Percentiles rank a stretch among this genome's conserved stretches.
phyloP scores from a whole-genome alignment of 2,329 filamentous ascomycete genomes.

The Diplodia intermedia region DNA sequence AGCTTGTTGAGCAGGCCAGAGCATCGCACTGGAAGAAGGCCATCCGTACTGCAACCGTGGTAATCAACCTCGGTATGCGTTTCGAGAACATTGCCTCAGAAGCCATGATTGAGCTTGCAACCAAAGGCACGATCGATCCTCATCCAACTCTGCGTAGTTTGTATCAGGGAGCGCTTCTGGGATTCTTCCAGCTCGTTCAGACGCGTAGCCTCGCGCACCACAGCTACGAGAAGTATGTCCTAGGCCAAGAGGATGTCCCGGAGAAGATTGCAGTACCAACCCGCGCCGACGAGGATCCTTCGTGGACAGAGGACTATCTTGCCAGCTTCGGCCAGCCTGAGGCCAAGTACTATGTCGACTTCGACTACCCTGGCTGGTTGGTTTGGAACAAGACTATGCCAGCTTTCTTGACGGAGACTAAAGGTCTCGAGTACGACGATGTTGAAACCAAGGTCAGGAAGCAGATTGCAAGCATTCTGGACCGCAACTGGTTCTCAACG shows the following conservation, averaged over 20 bases:
- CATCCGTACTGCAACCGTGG: slow-evolving; percentile 85
- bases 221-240: slow-evolving; percentile 83
- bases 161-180: slow-evolving; percentile 80
- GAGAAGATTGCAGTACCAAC: slow-evolving; percentile 79
- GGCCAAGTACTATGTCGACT: slow-evolving; percentile 88
- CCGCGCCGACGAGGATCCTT: slow-evolving; percentile 69
- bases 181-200: slow-evolving; percentile 81
- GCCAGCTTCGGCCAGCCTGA: slow-evolving; percentile 77
- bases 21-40: slow-evolving; percentile 97
- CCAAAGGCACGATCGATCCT: slow-evolving; percentile 82
- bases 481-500: slow-evolving; percentile 82
- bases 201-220: slow-evolving; percentile 86
- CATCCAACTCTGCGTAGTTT: slow-evolving; percentile 85
- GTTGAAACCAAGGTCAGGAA: slow-evolving; percentile 75
- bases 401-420: slow-evolving; percentile 75
- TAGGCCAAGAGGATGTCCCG: slow-evolving; percentile 77
- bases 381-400: slow-evolving; percentile 91
- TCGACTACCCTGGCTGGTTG: slow-evolving; percentile 93
- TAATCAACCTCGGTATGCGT: slow-evolving; percentile 87
- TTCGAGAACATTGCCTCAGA: slow-evolving; percentile 86
- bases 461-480: slow-evolving; percentile 81
- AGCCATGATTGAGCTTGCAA: slow-evolving; percentile 82
- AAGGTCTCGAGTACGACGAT: slow-evolving; percentile 78
- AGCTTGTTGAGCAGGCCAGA: slow-evolving; percentile 78
- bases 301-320: slow-evolving; percentile 80